phyloP scores from a whole-genome alignment of 148 eudicot genomes.

The Bassia scoparia region DNA sequence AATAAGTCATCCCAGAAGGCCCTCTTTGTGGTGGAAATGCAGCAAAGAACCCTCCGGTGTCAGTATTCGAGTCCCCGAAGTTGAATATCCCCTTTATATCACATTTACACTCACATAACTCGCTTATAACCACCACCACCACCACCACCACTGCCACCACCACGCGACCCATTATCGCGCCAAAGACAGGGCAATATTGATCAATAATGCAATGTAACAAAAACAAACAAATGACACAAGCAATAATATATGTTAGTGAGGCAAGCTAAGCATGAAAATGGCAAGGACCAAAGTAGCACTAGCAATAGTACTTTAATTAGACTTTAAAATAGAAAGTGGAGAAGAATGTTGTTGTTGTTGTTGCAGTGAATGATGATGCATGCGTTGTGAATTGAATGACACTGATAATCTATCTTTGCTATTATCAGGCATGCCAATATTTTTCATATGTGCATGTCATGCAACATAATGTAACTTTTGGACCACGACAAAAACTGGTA shows the following conservation, averaged over 20 bases:
- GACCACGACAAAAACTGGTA: slow-evolving; percentile 16
- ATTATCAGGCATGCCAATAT: background rate
- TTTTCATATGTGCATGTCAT: background rate
- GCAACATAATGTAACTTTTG: background rate
- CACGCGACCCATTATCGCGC: slow-evolving; percentile 8
- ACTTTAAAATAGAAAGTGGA: background rate
- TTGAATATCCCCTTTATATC: slow-evolving; percentile 70
- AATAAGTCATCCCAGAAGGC: slow-evolving; percentile 75
- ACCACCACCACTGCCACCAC: slow-evolving; percentile 22
- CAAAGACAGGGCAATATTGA: background rate
- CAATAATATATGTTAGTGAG: too few species aligned
- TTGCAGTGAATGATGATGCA: background rate
- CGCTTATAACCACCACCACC: slow-evolving; percentile 15
- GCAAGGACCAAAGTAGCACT: slow-evolving; percentile 6
- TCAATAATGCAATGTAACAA: background rate
- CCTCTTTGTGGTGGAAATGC: slow-evolving; percentile 56
- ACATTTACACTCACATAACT: slow-evolving; percentile 42
- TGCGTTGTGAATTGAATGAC: background rate
- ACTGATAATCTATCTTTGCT: background rate
- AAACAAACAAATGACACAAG: background rate
- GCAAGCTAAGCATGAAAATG: background rate
- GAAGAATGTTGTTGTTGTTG: background rate
- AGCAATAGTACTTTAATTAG: background rate
- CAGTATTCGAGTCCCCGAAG: slow-evolving; percentile 86
- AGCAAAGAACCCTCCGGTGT: slow-evolving; percentile 75